Evolutionary conservation across 495 filamentous ascomycete genomes (phyloP).

Genomic region (Melanomma pulvis-pyrius): DNA sequence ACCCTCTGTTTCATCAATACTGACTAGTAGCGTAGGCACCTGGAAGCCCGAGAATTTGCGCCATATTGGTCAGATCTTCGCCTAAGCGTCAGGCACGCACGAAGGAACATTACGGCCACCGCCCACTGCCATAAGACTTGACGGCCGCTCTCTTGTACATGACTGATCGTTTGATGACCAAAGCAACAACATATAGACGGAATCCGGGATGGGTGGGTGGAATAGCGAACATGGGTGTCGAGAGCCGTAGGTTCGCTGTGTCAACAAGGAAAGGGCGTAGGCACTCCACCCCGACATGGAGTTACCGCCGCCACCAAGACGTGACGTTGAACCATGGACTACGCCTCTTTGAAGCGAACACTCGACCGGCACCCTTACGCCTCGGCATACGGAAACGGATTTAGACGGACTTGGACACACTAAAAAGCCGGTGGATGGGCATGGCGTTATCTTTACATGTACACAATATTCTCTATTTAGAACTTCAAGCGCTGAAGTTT

Average conservation of each 20-base stretch:
- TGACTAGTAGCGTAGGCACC: slow-evolving; percentile 57
- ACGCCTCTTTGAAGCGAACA: background rate
- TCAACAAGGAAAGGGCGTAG: background rate
- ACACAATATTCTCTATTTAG: background rate
- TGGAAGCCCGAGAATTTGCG: slow-evolving; percentile 77
- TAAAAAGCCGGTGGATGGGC: slow-evolving; percentile 1
- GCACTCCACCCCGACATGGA: background rate
- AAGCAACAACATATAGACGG: background rate
- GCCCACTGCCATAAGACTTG: background rate
- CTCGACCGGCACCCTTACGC: background rate
- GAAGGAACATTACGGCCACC: background rate
- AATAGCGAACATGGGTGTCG: background rate
- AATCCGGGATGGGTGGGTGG: background rate
- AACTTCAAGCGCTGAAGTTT: slow-evolving; percentile 38
- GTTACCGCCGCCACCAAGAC: background rate
- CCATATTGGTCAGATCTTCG: slow-evolving; percentile 48
- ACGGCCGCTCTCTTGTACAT: slow-evolving; percentile 17
- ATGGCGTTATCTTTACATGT: background rate
- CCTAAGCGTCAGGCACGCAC: slow-evolving; percentile 11
- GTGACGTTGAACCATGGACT: background rate
- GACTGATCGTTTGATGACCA: slow-evolving; percentile 1
- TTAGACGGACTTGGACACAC: background rate
- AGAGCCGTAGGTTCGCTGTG: background rate
- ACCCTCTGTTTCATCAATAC: slow-evolving; percentile 3
- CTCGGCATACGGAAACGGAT: background rate